Evolutionary conservation across 2,329 filamentous ascomycete species (phyloP), one percentile per base, ranked within the genome.

Genomic region (Cladosporium cucumerinum): DNA sequence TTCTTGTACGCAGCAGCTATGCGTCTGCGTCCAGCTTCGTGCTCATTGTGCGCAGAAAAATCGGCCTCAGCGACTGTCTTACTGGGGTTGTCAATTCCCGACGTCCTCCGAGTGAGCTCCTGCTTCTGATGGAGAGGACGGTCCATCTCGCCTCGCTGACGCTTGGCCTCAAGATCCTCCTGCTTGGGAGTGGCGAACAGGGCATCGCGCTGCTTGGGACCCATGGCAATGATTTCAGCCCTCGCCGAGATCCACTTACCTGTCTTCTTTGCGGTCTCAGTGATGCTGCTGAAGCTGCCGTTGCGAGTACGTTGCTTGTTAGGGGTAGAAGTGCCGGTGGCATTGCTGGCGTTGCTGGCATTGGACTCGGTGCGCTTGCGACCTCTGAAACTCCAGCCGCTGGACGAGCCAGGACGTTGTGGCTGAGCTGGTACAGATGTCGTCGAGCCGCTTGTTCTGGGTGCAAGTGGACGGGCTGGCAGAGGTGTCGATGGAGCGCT

Each of bases 41-140:
- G 39, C 39, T 46, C n/a, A n/a, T n/a, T n/a, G n/a, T n/a, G n/a
- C n/a, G n/a, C n/a, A n/a, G n/a, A n/a, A n/a, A n/a, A n/a, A n/a
- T n/a, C n/a, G 8, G 39, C 39, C 3, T 3, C n/a, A 16, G n/a
- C 39, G 14, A 46, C n/a, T 7, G 39, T 46, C 8, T 21, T 3
- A n/a, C n/a, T 5, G n/a, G n/a, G n/a, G 10, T 4, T 21, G 2
- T 46, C 39, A 21, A 46, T n/a, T 0, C 18, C 39, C n/a, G 39
- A 21, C 1, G 39, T 21, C 2, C 39, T n/a, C 10, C 39, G 39
- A 12, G n/a, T 21, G 8, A 46, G 4, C 7, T 46, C 39, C 39
- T 46, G 39, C 39, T 65, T 61, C 32, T 68, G 63, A 28, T 67
- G 65, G 4, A 57, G 25, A 23, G 66, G 57, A 10, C 63, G 36